These are phyloP conservation scores for Lactarius quietus DNA, from an alignment of 768 basidiomycete species.

Conservation along the genomic window DNA sequence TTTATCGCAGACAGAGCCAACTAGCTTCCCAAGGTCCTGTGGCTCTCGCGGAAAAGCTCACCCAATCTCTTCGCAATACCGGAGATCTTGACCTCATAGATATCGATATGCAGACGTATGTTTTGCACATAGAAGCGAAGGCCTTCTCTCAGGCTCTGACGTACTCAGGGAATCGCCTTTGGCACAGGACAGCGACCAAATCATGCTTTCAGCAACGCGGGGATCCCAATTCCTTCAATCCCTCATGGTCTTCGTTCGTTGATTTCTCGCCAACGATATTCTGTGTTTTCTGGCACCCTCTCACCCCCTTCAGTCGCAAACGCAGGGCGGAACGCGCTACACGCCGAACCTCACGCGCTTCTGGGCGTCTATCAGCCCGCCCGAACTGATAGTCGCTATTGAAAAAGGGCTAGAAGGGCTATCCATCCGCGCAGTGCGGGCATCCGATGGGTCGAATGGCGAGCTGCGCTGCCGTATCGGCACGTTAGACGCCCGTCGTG, in stretches of 20 bases:
- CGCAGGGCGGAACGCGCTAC: conserved; percentile 68
- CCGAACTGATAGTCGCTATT: conserved; percentile 49
- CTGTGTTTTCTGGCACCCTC: not conserved
- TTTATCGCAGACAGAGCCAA: conserved; percentile 58
- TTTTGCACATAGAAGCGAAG: conserved; percentile 4
- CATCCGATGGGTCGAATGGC: conserved; percentile 30
- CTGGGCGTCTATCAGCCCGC: conserved; percentile 59
- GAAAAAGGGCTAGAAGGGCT: conserved; percentile 48
- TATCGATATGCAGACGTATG: conserved; percentile 46
- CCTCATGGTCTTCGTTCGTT: conserved; percentile 77
- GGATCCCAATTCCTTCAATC: conserved; percentile 76
- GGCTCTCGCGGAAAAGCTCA: conserved; percentile 66
- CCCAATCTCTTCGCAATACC: conserved; percentile 56
- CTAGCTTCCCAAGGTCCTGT: conserved; percentile 48
- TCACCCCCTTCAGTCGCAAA: conserved; percentile 62
- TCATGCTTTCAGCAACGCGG: conserved; percentile 54
- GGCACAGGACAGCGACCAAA: conserved; percentile 55
- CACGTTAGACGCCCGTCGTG: conserved; percentile 60
- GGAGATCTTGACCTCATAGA: conserved; percentile 77
- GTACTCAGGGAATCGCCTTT: conserved; percentile 31
- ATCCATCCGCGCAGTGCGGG: conserved; percentile 33
- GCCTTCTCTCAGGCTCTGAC: not conserved
- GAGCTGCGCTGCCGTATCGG: conserved; percentile 47
- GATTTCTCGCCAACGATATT: not conserved
- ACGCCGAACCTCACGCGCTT: conserved; percentile 78